These are phyloP conservation scores for Chlorokybus atmophyticus DNA, from an alignment of 139 green algal genomes.

Conservation along the genomic window DNA sequence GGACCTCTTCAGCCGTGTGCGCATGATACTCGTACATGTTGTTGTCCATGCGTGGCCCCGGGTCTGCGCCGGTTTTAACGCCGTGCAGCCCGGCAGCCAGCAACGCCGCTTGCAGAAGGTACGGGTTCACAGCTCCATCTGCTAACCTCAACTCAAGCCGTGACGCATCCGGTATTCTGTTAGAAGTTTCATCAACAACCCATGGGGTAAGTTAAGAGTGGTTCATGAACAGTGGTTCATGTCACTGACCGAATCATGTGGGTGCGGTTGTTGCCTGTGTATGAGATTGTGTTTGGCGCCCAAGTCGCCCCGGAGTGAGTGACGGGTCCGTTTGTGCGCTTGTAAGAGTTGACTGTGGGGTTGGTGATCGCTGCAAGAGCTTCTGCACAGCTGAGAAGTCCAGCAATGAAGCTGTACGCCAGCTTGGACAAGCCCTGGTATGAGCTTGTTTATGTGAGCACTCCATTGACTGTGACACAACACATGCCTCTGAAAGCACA, in stretches of 20 bases:
- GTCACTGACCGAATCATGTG: conserved; percentile 10
- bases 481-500: no score
- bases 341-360: conserved; percentile 16
- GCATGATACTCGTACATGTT: conserved; percentile 2
- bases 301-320: conserved; percentile 9
- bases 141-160: conserved; percentile 12
- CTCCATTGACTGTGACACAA: no score
- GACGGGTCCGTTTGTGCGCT: neutral
- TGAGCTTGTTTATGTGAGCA: no score
- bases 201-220: no score
- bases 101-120: conserved; percentile 11
- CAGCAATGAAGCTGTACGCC: conserved; percentile 11
- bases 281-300: conserved; percentile 9
- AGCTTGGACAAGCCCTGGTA: conserved; percentile 5
- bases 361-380: conserved; percentile 13
- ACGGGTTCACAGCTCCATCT: conserved; percentile 15
- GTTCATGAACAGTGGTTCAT: no score
- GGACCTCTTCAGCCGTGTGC: conserved; percentile 4
- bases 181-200: no score
- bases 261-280: conserved; percentile 14
- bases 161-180: conserved; percentile 9
- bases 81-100: conserved; percentile 10
- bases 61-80: neutral
- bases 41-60: conserved; percentile 3
- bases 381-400: conserved; percentile 10